phyloP scores from a whole-genome alignment of 1,284 basidiomycete genomes.

The Rhodotorula sp. region DNA sequence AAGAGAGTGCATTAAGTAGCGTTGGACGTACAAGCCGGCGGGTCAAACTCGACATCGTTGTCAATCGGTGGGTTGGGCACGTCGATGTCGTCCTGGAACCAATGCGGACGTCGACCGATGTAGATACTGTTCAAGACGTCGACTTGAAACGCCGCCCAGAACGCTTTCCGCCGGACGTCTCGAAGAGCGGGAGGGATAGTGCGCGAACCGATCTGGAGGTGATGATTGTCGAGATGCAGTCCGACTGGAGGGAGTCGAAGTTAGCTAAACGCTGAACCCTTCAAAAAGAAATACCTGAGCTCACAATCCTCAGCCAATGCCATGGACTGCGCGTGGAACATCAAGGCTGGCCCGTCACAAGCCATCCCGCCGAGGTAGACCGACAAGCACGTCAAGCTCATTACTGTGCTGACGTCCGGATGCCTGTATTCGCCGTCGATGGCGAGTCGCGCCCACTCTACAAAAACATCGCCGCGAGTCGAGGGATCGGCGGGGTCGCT shows the following conservation, averaged over 20 bases:
- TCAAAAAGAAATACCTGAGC: too few relatives aligned
- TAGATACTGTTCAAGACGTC: slow-evolving; percentile 1
- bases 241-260: slow-evolving; percentile 9
- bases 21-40: slow-evolving; percentile 6
- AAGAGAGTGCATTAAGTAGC: too few relatives aligned
- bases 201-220: slow-evolving; percentile 12
- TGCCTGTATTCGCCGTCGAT: slow-evolving; percentile 14
- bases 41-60: slow-evolving; percentile 15
- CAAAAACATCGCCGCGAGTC: slow-evolving; percentile 13
- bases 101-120: slow-evolving; percentile 7
- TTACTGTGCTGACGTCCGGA: slow-evolving; percentile 11
- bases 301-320: slow-evolving; percentile 1
- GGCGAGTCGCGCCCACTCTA: background rate
- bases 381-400: background rate
- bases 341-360: slow-evolving; percentile 14
- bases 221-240: slow-evolving; percentile 20
- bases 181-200: background rate
- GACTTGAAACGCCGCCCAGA: slow-evolving; percentile 8
- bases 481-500: slow-evolving; percentile 1
- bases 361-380: slow-evolving; percentile 16
- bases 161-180: slow-evolving; percentile 12
- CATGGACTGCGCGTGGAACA: slow-evolving; percentile 17
- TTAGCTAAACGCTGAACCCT: background rate
- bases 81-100: slow-evolving; percentile 16
- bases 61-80: background rate